Evolutionary conservation across 202 grass and related monocot species (phyloP).

Genomic region (Miscanthus sacchariflorus): DNA sequence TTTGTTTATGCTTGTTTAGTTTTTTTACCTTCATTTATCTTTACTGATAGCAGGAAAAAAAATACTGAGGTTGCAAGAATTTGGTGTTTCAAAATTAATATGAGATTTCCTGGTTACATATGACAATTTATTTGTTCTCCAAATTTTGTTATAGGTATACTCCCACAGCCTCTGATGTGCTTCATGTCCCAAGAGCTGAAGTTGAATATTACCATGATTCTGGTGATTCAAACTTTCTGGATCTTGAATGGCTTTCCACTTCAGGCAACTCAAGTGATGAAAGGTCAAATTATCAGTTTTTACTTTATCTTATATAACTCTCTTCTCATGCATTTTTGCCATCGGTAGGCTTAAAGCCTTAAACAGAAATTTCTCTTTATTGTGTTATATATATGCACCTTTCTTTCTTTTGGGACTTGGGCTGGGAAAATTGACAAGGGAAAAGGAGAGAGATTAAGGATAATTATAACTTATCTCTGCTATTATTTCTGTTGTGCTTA

Average conservation of each 20-base stretch:
- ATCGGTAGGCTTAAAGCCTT: conserved; percentile 5
- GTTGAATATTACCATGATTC: conserved; percentile 48
- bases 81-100: conserved; percentile 22
- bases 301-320: background rate
- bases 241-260: conserved; percentile 83
- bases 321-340: conserved; percentile 25
- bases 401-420: background rate
- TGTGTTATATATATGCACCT: background rate
- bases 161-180: conserved; percentile 33
- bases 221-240: conserved; percentile 87
- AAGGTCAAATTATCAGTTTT: conserved; percentile 39
- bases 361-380: conserved; percentile 31
- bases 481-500: conserved; percentile 39
- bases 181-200: conserved; percentile 19
- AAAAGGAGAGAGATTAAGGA: conserved; percentile 28
- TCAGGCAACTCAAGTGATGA: conserved; percentile 89
- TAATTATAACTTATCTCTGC: conserved; percentile 29
- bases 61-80: conserved; percentile 8
- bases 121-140: conserved; percentile 8
- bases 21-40: background rate
- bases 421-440: conserved; percentile 19
- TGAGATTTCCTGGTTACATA: conserved; percentile 7
- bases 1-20: conserved; percentile 42
- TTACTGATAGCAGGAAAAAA: background rate
- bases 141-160: conserved; percentile 51